These are phyloP conservation scores for Mycosarcoma maydis DNA, from an alignment of 1,284 basidiomycete species.

Conservation along the genomic window DNA sequence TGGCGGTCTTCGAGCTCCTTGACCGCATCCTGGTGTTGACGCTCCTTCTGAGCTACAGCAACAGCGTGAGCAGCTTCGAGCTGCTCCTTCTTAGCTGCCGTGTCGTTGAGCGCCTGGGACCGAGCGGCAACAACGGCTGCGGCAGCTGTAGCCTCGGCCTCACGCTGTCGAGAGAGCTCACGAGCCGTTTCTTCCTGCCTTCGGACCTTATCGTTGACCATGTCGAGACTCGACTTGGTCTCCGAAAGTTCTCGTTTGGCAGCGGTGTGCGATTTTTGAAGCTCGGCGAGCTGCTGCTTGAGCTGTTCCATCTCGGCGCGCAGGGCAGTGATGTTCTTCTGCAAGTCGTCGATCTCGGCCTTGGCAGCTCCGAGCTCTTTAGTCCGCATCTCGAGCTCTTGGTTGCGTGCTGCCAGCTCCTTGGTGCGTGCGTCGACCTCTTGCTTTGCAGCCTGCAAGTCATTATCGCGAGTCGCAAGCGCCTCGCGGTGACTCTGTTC, in stretches of 20 bases:
- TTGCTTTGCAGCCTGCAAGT: slow-evolving; percentile 9
- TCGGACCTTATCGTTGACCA: slow-evolving; percentile 46
- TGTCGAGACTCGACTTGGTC: slow-evolving; percentile 32
- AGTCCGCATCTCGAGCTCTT: slow-evolving; percentile 14
- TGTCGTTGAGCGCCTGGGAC: slow-evolving; percentile 43
- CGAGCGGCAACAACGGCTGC: slow-evolving; percentile 43
- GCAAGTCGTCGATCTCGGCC: slow-evolving; percentile 36
- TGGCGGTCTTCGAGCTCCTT: slow-evolving; percentile 49
- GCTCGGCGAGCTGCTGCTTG: slow-evolving; percentile 27
- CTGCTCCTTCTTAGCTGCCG: slow-evolving; percentile 44
- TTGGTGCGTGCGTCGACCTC: slow-evolving; percentile 14
- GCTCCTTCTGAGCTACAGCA: slow-evolving; percentile 39
- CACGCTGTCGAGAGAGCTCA: slow-evolving; percentile 35
- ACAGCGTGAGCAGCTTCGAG: slow-evolving; percentile 35
- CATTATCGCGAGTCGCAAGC: slow-evolving; percentile 17
- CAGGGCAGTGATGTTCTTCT: slow-evolving; percentile 27
- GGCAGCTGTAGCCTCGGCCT: slow-evolving; percentile 41
- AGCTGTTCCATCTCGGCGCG: slow-evolving; percentile 35
- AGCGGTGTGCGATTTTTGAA: slow-evolving; percentile 26
- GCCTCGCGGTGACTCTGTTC: slow-evolving; percentile 23
- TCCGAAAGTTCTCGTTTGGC: slow-evolving; percentile 36
- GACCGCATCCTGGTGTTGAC: slow-evolving; percentile 38
- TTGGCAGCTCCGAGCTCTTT: slow-evolving; percentile 26
- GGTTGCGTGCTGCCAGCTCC: slow-evolving; percentile 3
- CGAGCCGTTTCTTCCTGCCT: slow-evolving; percentile 37